Conservation (phyloP, 441 rosid species). For the Viola pubescens region DNA sequence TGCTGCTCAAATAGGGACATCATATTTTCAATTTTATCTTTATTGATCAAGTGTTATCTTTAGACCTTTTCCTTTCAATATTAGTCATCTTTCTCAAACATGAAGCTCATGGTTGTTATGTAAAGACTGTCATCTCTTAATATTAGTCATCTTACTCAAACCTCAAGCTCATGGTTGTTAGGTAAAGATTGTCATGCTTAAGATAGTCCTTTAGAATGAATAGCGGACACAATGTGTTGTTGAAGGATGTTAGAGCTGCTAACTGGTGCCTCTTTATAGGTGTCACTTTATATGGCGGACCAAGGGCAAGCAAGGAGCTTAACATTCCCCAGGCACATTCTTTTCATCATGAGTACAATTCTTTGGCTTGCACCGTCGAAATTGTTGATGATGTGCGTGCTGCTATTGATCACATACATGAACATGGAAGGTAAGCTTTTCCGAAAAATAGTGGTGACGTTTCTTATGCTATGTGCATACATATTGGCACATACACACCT, state of each 20-base stretch:
- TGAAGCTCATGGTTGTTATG: not conserved
- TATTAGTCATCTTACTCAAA: not conserved
- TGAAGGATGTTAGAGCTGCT: too few relatives aligned
- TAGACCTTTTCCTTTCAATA: not conserved
- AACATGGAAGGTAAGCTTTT: slow-evolving; percentile 69
- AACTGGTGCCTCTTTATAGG: slow-evolving; percentile 38
- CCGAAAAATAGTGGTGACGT: slow-evolving; percentile 6
- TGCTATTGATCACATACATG: slow-evolving; percentile 83
- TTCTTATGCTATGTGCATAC: not conserved
- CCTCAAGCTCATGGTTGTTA: not conserved
- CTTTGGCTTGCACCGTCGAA: slow-evolving; percentile 84
- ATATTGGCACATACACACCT: not conserved
- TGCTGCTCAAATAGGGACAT: not conserved
- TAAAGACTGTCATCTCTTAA: not conserved
- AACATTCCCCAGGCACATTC: slow-evolving; percentile 56
- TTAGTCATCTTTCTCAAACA: not conserved
- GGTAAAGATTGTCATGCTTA: not conserved
- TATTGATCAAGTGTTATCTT: not conserved
- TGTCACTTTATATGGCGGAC: slow-evolving; percentile 76
- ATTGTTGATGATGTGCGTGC: slow-evolving; percentile 73
- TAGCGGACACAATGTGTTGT: not conserved
- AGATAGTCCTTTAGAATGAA: not conserved
- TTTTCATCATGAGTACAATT: slow-evolving; percentile 82
- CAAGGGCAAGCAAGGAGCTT: slow-evolving; percentile 56
- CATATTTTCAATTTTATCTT: not conserved